Base-by-base conservation (phyloP, 2,329 filamentous ascomycete genomes). In the Sclerotinia borealis region DNA sequence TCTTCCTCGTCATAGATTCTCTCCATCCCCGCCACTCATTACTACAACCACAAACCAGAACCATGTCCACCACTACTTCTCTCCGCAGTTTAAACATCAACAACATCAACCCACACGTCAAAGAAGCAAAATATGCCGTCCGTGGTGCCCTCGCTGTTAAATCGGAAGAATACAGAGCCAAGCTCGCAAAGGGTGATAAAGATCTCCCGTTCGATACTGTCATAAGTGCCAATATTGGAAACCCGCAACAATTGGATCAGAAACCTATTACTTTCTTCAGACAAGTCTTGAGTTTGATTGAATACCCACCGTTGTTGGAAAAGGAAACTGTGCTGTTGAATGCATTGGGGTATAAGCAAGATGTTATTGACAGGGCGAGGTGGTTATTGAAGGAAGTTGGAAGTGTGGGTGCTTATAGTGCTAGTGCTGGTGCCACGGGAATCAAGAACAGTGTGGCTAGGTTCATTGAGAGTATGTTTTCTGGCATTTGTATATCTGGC, bases 191-290 rank as follows among this genome's bases (percentile, higher is more conserved):
- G 67, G 85, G 83, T 71, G 70, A 76, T 73, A 67, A 65, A 3
- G 67, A 68, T 64, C 82, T 98, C 58, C 93, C 95, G 55, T 99
- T 99, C 77, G 83, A 91, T 72, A 84, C 92, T 65, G 88, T 99
- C 77, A 93, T 99, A 79, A 93, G 91, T 67, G 95, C 95, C 78
- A 99, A 99, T 80, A 99, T 99, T 74, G 95, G 95, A 75, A 99
- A 99, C 81, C 95, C 95, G 4, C 95, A 99, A 79, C 95, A 99
- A 79, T 86, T 99, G 67, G 95, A 97, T 79, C 95, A 99, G 83
- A 96, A 98, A 83, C 95, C 95, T 73, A 93, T 99, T 73, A 99
- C 95, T 70, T 99, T 97, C 83, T 97, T 99, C 86, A 88, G 95
- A 71, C 93, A 99, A 80, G 95, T 99, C 34, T 84, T 95, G 73